Conservation (phyloP, 768 basidiomycete species). For the Lenzites betulinus region DNA sequence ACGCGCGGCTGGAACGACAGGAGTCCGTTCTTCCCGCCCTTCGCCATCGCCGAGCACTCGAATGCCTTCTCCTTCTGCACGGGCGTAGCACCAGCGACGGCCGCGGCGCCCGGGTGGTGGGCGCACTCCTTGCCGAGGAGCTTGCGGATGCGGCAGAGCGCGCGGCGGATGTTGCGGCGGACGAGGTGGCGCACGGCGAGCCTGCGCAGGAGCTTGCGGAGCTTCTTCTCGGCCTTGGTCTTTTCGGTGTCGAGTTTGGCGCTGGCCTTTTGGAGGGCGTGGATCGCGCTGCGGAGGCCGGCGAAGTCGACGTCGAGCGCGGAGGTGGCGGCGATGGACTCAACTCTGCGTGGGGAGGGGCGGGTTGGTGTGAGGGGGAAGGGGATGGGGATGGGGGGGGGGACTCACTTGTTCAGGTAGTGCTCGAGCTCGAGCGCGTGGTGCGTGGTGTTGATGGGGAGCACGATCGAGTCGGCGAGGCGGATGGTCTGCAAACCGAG, state of each 20-base stretch:
- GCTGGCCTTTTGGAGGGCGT: slow-evolving; percentile 51
- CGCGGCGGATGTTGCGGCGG: slow-evolving; percentile 43
- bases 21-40: slow-evolving; percentile 2
- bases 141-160: slow-evolving; percentile 40
- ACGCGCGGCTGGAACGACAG: slow-evolving; percentile 26
- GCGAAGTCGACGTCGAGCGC: slow-evolving; percentile 39
- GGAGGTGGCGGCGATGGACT: slow-evolving; percentile 23
- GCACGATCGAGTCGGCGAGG: slow-evolving; percentile 51
- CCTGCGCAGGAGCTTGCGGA: slow-evolving; percentile 48
- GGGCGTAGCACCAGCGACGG: background rate
- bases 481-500: slow-evolving; percentile 58
- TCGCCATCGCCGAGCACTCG: slow-evolving; percentile 13
- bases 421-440: slow-evolving; percentile 55
- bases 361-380: background rate
- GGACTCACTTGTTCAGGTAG: slow-evolving; percentile 52
- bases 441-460: slow-evolving; percentile 72
- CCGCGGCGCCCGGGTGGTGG: slow-evolving; percentile 1
- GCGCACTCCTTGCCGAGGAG: slow-evolving; percentile 42
- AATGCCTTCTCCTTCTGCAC: slow-evolving; percentile 7
- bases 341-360: slow-evolving; percentile 31
- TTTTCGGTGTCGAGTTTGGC: slow-evolving; percentile 61
- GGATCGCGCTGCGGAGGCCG: slow-evolving; percentile 48
- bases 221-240: slow-evolving; percentile 49
- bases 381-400: slow-evolving; percentile 6
- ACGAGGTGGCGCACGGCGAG: slow-evolving; percentile 33